These are phyloP conservation scores for Gomphus sp. DNA, from an alignment of 1,284 basidiomycete genomes.

Conservation along the genomic window DNA sequence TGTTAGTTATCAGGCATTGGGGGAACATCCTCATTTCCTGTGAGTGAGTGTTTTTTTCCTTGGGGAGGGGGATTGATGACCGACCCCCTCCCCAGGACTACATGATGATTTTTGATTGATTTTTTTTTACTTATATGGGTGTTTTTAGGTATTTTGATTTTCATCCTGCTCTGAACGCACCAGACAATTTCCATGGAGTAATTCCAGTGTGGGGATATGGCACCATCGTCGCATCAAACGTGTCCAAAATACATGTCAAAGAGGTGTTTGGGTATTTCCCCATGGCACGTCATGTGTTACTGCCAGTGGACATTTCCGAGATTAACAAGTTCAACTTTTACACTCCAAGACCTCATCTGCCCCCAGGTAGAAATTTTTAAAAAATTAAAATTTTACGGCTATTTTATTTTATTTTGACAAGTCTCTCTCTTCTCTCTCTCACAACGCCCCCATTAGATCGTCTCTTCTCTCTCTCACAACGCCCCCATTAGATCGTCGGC, in stretches of 20 bases:
- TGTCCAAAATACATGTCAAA: slow-evolving; percentile 35
- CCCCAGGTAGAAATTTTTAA: slow-evolving; percentile 30
- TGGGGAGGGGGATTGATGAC: too few species aligned
- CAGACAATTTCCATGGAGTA: slow-evolving; percentile 40
- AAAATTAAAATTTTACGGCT: too few species aligned
- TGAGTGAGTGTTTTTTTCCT: slow-evolving; percentile 17
- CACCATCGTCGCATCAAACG: slow-evolving; percentile 38
- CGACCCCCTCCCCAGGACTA: not conserved
- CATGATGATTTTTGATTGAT: too few species aligned
- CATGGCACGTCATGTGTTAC: slow-evolving; percentile 42
- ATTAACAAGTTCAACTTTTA: slow-evolving; percentile 45
- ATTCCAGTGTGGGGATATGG: slow-evolving; percentile 64
- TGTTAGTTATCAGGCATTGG: slow-evolving; percentile 31
- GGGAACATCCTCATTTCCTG: slow-evolving; percentile 55
- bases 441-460: slow-evolving; percentile 18
- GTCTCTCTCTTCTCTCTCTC: too few species aligned
- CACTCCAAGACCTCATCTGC: slow-evolving; percentile 46
- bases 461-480: slow-evolving; percentile 1
- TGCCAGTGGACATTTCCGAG: slow-evolving; percentile 38
- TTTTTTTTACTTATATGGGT: too few species aligned
- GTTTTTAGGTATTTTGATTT: slow-evolving; percentile 53
- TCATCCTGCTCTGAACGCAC: slow-evolving; percentile 33
- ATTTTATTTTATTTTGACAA: too few species aligned
- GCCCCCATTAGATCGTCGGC: slow-evolving; percentile 27
- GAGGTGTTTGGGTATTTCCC: slow-evolving; percentile 60